Evolutionary conservation across 164 flowering plant genomes (phyloP).

Genomic region (Annona squamosa): DNA sequence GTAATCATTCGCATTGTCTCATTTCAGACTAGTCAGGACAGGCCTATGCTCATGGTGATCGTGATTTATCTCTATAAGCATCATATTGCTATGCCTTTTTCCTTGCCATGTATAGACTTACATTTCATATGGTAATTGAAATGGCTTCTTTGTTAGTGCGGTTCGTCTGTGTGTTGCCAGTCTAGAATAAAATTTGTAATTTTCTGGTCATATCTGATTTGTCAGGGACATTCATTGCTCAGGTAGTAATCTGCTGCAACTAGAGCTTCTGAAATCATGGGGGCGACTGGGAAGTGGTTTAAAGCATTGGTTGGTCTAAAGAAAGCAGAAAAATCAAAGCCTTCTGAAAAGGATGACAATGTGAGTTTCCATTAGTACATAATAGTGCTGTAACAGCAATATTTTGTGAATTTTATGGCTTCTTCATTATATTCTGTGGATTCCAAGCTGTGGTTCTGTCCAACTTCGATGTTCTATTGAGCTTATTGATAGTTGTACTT

Average conservation of each 20-base stretch:
- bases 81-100: background rate
- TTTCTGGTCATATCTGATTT: conserved; percentile 6
- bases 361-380: conserved; percentile 18
- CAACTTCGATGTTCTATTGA: too few species aligned
- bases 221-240: conserved; percentile 11
- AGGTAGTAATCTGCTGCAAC: conserved; percentile 24
- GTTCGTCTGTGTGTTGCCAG: background rate
- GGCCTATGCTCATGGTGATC: background rate
- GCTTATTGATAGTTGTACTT: background rate
- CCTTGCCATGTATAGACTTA: background rate
- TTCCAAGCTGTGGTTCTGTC: too few species aligned
- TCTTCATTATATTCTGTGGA: too few species aligned
- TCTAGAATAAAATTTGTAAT: background rate
- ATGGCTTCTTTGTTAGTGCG: background rate
- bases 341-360: conserved; percentile 54
- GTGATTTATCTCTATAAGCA: background rate
- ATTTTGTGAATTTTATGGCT: too few species aligned
- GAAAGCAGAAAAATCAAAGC: conserved; percentile 61
- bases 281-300: conserved; percentile 79
- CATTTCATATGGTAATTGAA: background rate
- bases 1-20: background rate
- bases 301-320: conserved; percentile 67
- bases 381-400: background rate
- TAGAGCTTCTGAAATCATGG: conserved; percentile 40
- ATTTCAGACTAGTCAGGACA: background rate